These are phyloP conservation scores for Laguncularia racemosa DNA, from an alignment of 345 rosid species.

Conservation along the genomic window DNA sequence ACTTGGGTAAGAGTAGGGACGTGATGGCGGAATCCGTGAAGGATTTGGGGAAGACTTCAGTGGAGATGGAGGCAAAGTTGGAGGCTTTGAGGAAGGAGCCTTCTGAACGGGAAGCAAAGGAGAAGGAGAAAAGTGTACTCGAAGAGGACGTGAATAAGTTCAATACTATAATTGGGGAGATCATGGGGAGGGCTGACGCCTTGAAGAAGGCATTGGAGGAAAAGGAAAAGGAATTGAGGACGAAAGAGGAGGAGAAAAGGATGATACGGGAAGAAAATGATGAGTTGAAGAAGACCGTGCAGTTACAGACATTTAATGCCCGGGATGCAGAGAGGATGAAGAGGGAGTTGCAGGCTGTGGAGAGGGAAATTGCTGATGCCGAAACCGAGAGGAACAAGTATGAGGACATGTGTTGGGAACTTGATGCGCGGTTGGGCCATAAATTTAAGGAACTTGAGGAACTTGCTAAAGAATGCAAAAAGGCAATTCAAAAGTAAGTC, in stretches of 20 bases:
- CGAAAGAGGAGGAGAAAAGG: constrained; percentile 55
- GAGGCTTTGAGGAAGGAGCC: constrained; percentile 50
- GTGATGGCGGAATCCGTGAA: constrained; percentile 26
- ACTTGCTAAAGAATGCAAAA: constrained; percentile 70
- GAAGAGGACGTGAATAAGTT: constrained; percentile 74
- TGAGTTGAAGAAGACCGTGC: constrained; percentile 63
- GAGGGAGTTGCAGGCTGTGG: constrained; percentile 82
- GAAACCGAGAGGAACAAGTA: constrained; percentile 54
- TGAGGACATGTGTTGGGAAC: constrained; percentile 86
- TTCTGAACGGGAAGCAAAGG: constrained; percentile 46
- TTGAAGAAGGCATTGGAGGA: constrained; percentile 50
- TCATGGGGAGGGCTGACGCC: constrained; percentile 26
- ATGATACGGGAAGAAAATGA: constrained; percentile 56
- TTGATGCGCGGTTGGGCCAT: constrained; percentile 32
- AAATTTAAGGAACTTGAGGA: constrained; percentile 64
- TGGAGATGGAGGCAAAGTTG: constrained; percentile 35
- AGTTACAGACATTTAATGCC: constrained; percentile 58
- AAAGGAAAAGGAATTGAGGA: constrained; percentile 41
- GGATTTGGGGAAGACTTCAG: constrained; percentile 19
- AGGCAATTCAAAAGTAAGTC: constrained; percentile 54
- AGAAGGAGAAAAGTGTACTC: constrained; percentile 44
- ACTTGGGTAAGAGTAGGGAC: constrained; percentile 52
- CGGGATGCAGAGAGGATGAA: constrained; percentile 73
- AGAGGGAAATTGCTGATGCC: constrained; percentile 65
- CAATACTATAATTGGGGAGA: constrained; percentile 38